phyloP scores from a whole-genome alignment of 1,284 basidiomycete genomes.

The Polyporus tsugae region DNA sequence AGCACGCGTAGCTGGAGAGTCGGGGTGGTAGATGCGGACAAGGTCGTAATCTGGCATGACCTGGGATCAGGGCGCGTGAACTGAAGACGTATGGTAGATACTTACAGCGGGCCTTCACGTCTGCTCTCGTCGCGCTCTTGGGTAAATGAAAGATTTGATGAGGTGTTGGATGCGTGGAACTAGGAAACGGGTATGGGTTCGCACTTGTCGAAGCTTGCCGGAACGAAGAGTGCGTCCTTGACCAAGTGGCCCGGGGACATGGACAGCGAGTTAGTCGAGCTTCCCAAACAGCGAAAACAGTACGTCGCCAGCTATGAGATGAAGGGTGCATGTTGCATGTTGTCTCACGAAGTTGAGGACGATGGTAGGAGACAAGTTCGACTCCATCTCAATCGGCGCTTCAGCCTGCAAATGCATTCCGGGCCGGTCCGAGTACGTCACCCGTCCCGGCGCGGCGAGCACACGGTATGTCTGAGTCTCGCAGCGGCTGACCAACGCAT shows the following conservation, averaged over 20 bases:
- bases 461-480: too few relatives aligned
- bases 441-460: too few relatives aligned
- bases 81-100: slow-evolving; percentile 21
- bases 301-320: neutral
- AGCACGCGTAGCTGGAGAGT: slow-evolving; percentile 59
- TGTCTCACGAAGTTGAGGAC: neutral
- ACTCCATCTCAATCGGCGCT: neutral
- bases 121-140: slow-evolving; percentile 57
- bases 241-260: neutral
- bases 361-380: neutral
- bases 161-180: slow-evolving; percentile 61
- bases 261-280: neutral
- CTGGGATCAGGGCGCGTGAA: neutral
- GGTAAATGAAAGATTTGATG: slow-evolving; percentile 77
- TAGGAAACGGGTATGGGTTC: slow-evolving; percentile 65
- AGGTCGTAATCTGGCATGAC: slow-evolving; percentile 68
- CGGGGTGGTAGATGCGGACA: slow-evolving; percentile 75
- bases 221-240: neutral
- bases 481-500: too few relatives aligned
- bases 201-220: slow-evolving; percentile 24
- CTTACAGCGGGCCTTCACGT: slow-evolving; percentile 74
- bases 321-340: neutral
- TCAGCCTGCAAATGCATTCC: neutral
- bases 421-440: neutral
- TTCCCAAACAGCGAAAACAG: neutral